These are phyloP conservation scores for Moniliophthora roreri DNA, from an alignment of 1,284 basidiomycete genomes.

Conservation along the genomic window DNA sequence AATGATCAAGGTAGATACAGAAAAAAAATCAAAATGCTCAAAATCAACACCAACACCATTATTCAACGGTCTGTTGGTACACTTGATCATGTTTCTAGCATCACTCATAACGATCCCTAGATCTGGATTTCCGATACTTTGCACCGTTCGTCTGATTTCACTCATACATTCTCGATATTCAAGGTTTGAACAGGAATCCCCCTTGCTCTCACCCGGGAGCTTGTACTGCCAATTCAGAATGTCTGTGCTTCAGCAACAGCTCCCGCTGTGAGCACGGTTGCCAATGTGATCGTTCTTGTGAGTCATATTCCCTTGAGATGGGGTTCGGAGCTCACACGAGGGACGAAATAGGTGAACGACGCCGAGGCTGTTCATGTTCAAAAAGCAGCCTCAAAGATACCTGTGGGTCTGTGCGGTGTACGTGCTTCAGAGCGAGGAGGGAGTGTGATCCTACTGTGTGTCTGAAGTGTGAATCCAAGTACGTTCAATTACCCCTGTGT, in stretches of 20 bases:
- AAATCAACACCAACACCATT: not conserved
- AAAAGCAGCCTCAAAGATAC: conserved; percentile 13
- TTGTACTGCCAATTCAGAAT: conserved; percentile 29
- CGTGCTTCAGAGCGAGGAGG: conserved; percentile 30
- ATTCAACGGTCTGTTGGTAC: not conserved
- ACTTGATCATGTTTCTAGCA: too few relatives aligned
- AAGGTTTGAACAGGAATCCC: conserved; percentile 29
- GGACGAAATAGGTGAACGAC: conserved; percentile 31
- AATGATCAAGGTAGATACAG: conserved; percentile 15
- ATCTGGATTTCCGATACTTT: conserved; percentile 28
- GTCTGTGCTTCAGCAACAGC: conserved; percentile 33
- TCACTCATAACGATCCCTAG: conserved; percentile 15
- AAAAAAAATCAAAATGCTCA: not conserved
- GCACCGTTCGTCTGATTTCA: conserved; percentile 15
- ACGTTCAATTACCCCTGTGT: conserved; percentile 10
- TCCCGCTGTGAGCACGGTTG: conserved; percentile 41
- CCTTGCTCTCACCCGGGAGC: conserved; percentile 42
- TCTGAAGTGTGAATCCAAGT: conserved; percentile 30
- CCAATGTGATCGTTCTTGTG: conserved; percentile 36
- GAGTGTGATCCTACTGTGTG: conserved; percentile 46
- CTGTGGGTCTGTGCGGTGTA: conserved; percentile 32
- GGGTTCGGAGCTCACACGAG: conserved; percentile 1
- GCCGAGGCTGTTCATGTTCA: conserved; percentile 41
- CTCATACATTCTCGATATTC: not conserved
- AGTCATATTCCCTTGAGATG: conserved; percentile 8